A percentile compares a stretch with the other conserved stretches of the same genome.
These are phyloP conservation scores for Malassezia yamatoensis DNA, from an alignment of 1,284 basidiomycete species.

Conservation along the genomic window DNA sequence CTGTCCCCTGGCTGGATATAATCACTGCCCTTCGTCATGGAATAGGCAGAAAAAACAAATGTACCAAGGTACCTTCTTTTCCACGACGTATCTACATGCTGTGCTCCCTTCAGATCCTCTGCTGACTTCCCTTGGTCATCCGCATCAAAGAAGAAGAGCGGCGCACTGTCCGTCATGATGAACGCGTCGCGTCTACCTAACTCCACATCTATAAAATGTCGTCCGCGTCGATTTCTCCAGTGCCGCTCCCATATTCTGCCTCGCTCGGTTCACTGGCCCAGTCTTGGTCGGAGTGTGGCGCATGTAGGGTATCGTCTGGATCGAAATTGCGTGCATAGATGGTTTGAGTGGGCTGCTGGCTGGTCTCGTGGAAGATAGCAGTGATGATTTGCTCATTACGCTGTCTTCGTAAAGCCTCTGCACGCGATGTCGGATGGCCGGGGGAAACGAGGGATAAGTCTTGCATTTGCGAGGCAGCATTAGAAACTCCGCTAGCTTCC, in stretches of 20 bases:
- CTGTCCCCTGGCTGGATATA: slow-evolving; percentile 35
- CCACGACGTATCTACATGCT: neutral
- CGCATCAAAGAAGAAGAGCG: slow-evolving; percentile 15
- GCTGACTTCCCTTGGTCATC: neutral
- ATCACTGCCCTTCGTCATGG: slow-evolving; percentile 35
- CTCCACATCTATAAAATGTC: slow-evolving; percentile 19
- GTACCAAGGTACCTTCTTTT: slow-evolving; percentile 32
- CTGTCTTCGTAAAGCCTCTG: neutral
- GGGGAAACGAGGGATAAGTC: neutral
- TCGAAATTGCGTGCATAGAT: slow-evolving; percentile 6
- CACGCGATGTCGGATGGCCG: neutral
- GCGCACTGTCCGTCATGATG: slow-evolving; percentile 5
- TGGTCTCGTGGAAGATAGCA: neutral
- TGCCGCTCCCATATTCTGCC: slow-evolving; percentile 22
- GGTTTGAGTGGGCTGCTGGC: neutral
- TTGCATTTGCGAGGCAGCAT: neutral
- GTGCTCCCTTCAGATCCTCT: neutral
- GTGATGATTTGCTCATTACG: neutral
- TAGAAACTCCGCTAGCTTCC: neutral
- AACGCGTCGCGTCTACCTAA: slow-evolving; percentile 1
- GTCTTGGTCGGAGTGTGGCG: slow-evolving; percentile 15
- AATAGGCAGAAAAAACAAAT: slow-evolving; percentile 42
- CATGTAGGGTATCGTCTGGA: slow-evolving; percentile 1
- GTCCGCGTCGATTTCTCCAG: slow-evolving; percentile 20
- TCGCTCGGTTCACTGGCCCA: slow-evolving; percentile 24